Evolutionary conservation across 192 early-diverging fungal species (phyloP), one percentile per base, ranked within the genome.

Genomic region (Coemansia sp.): DNA sequence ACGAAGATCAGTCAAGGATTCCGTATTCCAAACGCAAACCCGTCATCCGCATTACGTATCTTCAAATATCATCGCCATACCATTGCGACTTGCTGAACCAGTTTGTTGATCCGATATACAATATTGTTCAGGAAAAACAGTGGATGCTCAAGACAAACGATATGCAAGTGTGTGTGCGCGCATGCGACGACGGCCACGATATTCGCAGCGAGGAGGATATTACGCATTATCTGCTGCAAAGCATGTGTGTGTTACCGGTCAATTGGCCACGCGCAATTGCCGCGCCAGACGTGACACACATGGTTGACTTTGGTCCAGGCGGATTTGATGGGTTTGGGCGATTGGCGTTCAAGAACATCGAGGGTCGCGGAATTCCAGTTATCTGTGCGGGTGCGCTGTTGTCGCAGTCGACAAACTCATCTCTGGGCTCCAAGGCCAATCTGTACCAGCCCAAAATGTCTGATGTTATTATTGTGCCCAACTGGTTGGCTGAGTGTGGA

Each of bases 241-340:
- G 68, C 83, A 90, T 62, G 73, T 94, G 63, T 69, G 90, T 69
- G 82, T 86, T 74, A 79, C 67, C 62, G 0, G 88, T 69, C 57
- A 83, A 71, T 71, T 90, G 65, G 94, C 90, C 78, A 68, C 75
- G 29, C 64, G 69, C 84, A 11, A 79, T 85, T n/a, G 80, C 74
- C 20, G 72, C 70, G 29, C 54, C 76, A 9, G 82, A 24, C 3
- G 81, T 85, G 61, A 93, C 94, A 10, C 96, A 98, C 75, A 85
- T 96, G 18, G 84, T 98, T 22, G 96, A 98, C 77, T 98, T 96
- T 82, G 94, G 96, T 14, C 92, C 94, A 0, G 93, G 92, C 32
- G 92, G 92, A 11, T 64, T 89, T 9, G 86, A 86, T 3, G 94
- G 94, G 13, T 89, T 98, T 66, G 94, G 93, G 32, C 72, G 83